Evolutionary conservation across 129 eudicot genomes (phyloP), one percentile per base, ranked within the genome.

Genomic region (Helichrysum umbraculigerum): DNA sequence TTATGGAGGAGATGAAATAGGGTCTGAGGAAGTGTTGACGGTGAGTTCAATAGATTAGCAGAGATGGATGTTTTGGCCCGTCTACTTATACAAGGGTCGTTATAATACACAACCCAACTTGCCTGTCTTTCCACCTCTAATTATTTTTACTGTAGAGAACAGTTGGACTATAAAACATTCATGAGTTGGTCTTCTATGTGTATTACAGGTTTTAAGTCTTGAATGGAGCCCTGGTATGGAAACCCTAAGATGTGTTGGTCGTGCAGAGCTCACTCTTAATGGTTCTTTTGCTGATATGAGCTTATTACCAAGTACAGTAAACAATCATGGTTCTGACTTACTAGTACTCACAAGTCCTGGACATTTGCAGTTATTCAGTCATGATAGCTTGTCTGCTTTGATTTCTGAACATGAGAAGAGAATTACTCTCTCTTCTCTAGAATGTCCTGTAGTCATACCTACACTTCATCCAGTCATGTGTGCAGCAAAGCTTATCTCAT

Each of bases 1-100:
- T 56, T 89, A 92, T 65, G 97, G 97, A 47, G 97, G 97, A 73
- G 89, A 87, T 78, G 97, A 88, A 79, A 87, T 92, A 75, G 97
- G 97, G 47, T 85, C 88, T 65, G 97, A 87, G 54, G 97, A 92
- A 87, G 96, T 92, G 70, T 62, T 92, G 16, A 89, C 96, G 78
- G 97, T 91, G 73, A 15, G 90, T 76, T 67, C 65, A 81, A 51
- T 19, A 65, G 16, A 61, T 70, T 66, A 60, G 39, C 11, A 70
- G 66, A 70, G 54, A 54, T 72, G 29, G 3, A 33, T 19, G 20
- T 72, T 56, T 50, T 0, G 17, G 35, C 52, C 54, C 35, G 4
- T 20, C 37, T 22, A 12, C 69, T 73, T 73, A 58, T n/a, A 5
- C 20, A 57, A 19, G 37, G 78, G 78, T 73, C 7, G 8, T 61